Conservation (phyloP, 2,329 filamentous ascomycete species). For the Cladosporium sp. region DNA sequence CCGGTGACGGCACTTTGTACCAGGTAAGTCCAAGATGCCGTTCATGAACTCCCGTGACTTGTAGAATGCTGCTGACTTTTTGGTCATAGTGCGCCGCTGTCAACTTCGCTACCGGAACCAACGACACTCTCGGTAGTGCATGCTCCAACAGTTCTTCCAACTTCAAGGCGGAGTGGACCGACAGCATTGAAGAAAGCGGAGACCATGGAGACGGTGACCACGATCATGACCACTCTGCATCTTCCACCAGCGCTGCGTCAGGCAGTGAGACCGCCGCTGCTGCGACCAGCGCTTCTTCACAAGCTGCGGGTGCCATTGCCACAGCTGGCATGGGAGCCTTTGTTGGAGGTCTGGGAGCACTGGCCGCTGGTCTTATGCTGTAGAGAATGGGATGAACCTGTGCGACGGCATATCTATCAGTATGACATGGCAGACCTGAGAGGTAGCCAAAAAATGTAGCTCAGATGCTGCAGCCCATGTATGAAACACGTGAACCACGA, state of each 20-base stretch:
- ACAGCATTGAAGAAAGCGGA: background rate
- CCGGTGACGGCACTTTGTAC: slow-evolving; percentile 33
- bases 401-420: background rate
- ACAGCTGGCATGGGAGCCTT: slow-evolving; percentile 14
- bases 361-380: slow-evolving; percentile 14
- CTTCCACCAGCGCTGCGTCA: background rate
- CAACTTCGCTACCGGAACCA: slow-evolving; percentile 33
- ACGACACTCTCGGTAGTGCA: slow-evolving; percentile 28
- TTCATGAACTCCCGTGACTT: too few relatives aligned
- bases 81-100: slow-evolving; percentile 33
- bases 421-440: background rate
- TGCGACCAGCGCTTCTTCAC: background rate
- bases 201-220: background rate
- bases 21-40: slow-evolving; percentile 32
- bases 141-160: slow-evolving; percentile 26
- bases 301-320: slow-evolving; percentile 6
- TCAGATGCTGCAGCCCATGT: background rate
- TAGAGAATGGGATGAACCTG: background rate
- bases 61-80: slow-evolving; percentile 5
- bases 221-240: slow-evolving; percentile 9
- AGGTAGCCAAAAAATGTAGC: background rate
- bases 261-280: slow-evolving; percentile 7
- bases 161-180: slow-evolving; percentile 31
- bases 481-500: background rate
- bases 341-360: slow-evolving; percentile 15